phyloP scores from a whole-genome alignment of 805 yeast species.

The Kazachstania kunashirensis region DNA sequence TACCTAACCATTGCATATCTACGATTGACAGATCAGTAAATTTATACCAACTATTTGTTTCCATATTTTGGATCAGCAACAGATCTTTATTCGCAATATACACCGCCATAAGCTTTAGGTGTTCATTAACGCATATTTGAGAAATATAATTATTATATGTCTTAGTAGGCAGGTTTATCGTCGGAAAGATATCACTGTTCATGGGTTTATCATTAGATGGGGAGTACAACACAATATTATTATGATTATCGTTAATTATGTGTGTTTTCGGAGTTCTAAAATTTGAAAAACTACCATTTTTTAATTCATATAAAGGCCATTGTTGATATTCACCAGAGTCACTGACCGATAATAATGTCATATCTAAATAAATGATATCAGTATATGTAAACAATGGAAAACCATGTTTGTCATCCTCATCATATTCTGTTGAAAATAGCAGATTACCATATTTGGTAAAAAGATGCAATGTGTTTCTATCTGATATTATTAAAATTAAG shows the following conservation, averaged over 20 bases:
- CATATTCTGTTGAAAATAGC: conserved; percentile 18
- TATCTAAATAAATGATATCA: conserved; percentile 13
- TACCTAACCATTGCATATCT: conserved; percentile 28
- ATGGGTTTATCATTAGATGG: conserved; percentile 17
- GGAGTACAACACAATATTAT: conserved; percentile 24
- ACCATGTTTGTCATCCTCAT: conserved; percentile 9
- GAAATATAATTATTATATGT: conserved; percentile 25
- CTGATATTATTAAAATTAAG: conserved; percentile 15
- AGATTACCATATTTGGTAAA: conserved; percentile 23
- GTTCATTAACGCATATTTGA: conserved; percentile 17
- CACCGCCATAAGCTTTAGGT: conserved; percentile 19
- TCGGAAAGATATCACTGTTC: conserved; percentile 15
- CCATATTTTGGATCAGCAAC: conserved; percentile 23
- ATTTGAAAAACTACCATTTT: conserved; percentile 14
- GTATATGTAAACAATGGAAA: conserved; percentile 11
- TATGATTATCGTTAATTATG: conserved; percentile 19
- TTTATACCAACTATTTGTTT: conserved; percentile 23
- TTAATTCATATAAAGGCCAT: conserved; percentile 25
- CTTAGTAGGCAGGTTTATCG: conserved; percentile 25
- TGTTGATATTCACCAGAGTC: conserved; percentile 18
- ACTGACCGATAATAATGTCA: conserved; percentile 11
- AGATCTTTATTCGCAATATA: conserved; percentile 26
- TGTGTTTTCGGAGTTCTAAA: conserved; percentile 16
- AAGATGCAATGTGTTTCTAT: conserved; percentile 16
- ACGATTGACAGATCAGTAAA: conserved; percentile 19